Evolutionary conservation across 768 basidiomycete species (phyloP).

Genomic region (Tylopilus cervinicoccineus): DNA sequence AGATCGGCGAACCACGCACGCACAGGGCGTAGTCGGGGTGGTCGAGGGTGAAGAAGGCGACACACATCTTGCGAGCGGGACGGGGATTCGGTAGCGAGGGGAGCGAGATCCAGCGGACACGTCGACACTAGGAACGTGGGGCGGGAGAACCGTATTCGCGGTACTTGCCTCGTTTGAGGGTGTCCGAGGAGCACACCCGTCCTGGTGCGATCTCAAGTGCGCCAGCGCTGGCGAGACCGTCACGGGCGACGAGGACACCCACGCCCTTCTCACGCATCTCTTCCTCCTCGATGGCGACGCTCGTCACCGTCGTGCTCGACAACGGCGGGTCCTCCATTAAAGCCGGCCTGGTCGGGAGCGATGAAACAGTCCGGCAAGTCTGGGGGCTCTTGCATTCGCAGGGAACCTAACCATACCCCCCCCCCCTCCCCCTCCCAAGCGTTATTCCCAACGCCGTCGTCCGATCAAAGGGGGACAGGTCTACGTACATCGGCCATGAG

Average conservation of each 20-base stretch:
- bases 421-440: slow-evolving; percentile 43
- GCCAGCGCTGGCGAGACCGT: no score
- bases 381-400: not conserved
- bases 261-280: not conserved
- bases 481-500: slow-evolving; percentile 85
- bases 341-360: slow-evolving; percentile 47
- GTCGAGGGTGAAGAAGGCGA: slow-evolving; percentile 73
- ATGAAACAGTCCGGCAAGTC: slow-evolving; percentile 27
- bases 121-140: not conserved
- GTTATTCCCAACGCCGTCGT: slow-evolving; percentile 79
- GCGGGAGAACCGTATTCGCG: not conserved
- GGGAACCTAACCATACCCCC: slow-evolving; percentile 2
- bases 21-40: slow-evolving; percentile 79
- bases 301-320: slow-evolving; percentile 66
- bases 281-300: slow-evolving; percentile 3
- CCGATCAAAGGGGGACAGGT: slow-evolving; percentile 79
- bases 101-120: not conserved
- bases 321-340: slow-evolving; percentile 88
- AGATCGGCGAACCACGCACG: slow-evolving; percentile 8
- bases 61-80: slow-evolving; percentile 52
- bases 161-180: slow-evolving; percentile 1
- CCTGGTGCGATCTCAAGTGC: no score
- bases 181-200: slow-evolving; percentile 1
- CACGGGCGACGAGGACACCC: not conserved
- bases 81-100: not conserved